phyloP scores from a whole-genome alignment of 371 early-diverging fungal species.

The Smittium culicis region DNA sequence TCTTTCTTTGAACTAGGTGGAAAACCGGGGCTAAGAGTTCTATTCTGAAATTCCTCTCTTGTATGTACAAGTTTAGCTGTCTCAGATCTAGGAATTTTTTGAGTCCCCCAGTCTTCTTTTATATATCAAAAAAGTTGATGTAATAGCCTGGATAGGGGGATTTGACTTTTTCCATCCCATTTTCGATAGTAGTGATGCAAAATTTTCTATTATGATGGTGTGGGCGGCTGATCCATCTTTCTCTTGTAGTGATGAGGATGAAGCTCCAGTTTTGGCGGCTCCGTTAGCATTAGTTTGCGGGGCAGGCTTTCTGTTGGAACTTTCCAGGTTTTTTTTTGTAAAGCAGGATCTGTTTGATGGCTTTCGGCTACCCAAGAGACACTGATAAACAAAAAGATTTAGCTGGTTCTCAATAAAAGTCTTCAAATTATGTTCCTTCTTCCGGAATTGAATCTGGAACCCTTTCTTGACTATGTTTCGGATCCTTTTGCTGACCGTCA shows the following conservation, averaged over 20 bases:
- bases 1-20: conserved; percentile 16
- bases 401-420: too few relatives aligned
- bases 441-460: too few relatives aligned
- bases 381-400: too few relatives aligned
- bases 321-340: too few relatives aligned
- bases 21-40: conserved; percentile 23
- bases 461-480: too few relatives aligned
- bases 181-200: neutral
- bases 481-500: too few relatives aligned
- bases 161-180: neutral
- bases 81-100: conserved; percentile 25
- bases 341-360: too few relatives aligned
- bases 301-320: too few relatives aligned
- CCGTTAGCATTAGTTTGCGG: too few relatives aligned
- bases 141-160: neutral
- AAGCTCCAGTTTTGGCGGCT: too few relatives aligned
- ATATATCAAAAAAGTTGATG: conserved; percentile 1
- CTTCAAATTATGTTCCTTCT: too few relatives aligned
- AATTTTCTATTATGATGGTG: neutral
- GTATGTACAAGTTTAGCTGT: conserved; percentile 25
- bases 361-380: too few relatives aligned
- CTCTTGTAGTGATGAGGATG: neutral
- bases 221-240: neutral
- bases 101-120: conserved; percentile 9
- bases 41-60: conserved; percentile 16